Conservation (phyloP, 2,329 filamentous ascomycete genomes). For the Grosmannia serpens region DNA sequence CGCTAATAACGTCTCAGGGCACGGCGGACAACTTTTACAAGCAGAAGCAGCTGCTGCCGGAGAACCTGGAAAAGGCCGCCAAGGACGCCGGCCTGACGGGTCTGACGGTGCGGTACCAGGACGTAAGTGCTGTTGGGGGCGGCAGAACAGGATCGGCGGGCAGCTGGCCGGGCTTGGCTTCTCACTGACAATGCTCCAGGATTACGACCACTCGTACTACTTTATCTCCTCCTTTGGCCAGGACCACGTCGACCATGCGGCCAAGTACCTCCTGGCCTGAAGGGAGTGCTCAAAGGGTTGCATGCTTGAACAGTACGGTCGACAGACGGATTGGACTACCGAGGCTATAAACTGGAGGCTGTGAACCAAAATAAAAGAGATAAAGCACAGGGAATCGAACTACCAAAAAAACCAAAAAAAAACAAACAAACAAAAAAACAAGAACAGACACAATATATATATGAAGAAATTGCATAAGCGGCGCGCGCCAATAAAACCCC, state of each 20-base stretch:
- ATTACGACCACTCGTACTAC: slow-evolving; percentile 95
- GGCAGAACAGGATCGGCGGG: too few species aligned
- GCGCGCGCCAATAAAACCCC: not conserved
- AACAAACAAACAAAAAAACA: not conserved
- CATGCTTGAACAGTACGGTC: not conserved
- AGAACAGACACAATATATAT: not conserved
- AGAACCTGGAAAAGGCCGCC: slow-evolving; percentile 77
- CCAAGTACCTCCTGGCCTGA: slow-evolving; percentile 54
- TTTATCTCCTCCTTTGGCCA: slow-evolving; percentile 86
- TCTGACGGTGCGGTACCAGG: slow-evolving; percentile 71
- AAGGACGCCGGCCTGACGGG: slow-evolving; percentile 63
- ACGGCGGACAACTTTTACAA: slow-evolving; percentile 97
- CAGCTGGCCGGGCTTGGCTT: not conserved
- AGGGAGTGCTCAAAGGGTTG: not conserved
- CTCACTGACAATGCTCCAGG: slow-evolving; percentile 29
- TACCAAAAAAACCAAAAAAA: not conserved
- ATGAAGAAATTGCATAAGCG: not conserved
- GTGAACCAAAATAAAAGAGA: not conserved
- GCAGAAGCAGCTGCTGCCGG: slow-evolving; percentile 79
- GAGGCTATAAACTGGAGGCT: not conserved
- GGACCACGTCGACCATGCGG: slow-evolving; percentile 85
- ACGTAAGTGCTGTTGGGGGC: slow-evolving; percentile 31
- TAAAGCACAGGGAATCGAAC: not conserved
- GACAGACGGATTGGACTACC: not conserved
- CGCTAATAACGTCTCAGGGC: slow-evolving; percentile 39